Conservation (phyloP, 148 eudicot species). For the Rhododendron vialii region DNA sequence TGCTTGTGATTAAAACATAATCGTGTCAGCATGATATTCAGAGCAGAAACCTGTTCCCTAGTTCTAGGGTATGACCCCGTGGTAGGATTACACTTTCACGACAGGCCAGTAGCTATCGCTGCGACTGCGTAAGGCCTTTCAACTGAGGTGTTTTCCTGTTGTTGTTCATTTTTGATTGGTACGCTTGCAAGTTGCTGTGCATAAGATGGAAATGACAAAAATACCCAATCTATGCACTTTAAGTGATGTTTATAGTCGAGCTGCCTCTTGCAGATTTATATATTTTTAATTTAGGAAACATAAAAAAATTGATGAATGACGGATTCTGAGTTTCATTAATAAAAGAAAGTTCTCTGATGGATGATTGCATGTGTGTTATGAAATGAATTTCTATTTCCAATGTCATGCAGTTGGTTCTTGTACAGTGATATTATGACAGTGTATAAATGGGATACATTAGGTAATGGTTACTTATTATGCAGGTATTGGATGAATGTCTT, state of each 20-base stretch:
- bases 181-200: background rate
- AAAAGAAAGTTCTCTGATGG: background rate
- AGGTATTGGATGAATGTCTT: conserved; percentile 94
- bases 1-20: background rate
- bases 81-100: background rate
- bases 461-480: conserved; percentile 19
- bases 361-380: background rate
- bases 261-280: background rate
- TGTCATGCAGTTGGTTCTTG: conserved; percentile 4
- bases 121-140: background rate
- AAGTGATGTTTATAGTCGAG: background rate
- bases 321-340: background rate
- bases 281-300: background rate
- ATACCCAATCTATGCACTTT: background rate
- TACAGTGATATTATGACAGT: background rate
- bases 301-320: background rate
- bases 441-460: background rate
- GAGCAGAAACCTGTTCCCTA: background rate
- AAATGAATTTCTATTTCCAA: background rate
- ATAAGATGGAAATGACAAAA: background rate
- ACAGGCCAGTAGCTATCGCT: background rate
- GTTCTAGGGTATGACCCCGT: background rate
- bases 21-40: background rate
- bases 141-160: background rate
- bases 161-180: background rate